Evolutionary conservation across 1,284 basidiomycete genomes (phyloP).

Genomic region (Phylloboletellus chloephorus): DNA sequence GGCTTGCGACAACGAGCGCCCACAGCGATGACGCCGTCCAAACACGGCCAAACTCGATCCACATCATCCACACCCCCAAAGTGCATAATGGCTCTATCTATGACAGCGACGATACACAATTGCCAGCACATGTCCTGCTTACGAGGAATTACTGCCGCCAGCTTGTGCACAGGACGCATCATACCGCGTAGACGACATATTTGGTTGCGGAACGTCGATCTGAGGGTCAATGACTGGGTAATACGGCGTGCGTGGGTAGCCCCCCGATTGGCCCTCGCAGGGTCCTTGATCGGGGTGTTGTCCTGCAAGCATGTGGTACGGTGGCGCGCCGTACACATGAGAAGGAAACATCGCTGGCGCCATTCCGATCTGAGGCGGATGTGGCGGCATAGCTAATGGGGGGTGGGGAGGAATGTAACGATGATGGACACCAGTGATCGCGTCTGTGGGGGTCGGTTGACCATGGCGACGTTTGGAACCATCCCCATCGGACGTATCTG

Average conservation of each 20-base stretch:
- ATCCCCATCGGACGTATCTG: conserved; percentile 32
- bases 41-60: conserved; percentile 24
- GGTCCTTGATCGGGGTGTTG: conserved; percentile 18
- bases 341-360: conserved; percentile 17
- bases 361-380: conserved; percentile 16
- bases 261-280: conserved; percentile 18
- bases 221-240: conserved; percentile 39
- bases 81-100: conserved; percentile 1
- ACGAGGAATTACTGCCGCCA: conserved; percentile 14
- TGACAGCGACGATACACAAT: not conserved
- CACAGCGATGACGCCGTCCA: conserved; percentile 15
- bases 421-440: conserved; percentile 7
- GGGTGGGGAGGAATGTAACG: conserved; percentile 15
- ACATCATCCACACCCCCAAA: not conserved
- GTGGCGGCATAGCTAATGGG: conserved; percentile 16
- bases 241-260: conserved; percentile 29
- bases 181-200: conserved; percentile 33
- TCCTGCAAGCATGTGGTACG: conserved; percentile 29
- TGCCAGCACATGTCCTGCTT: conserved; percentile 6
- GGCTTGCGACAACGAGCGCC: conserved; percentile 7
- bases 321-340: conserved; percentile 21
- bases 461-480: conserved; percentile 13
- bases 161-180: conserved; percentile 22
- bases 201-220: conserved; percentile 33
- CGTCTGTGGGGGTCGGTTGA: conserved; percentile 10